Evolutionary conservation across 2,329 filamentous ascomycete species (phyloP), one percentile per base, ranked within the genome.

Genomic region (Emmonsiellopsis sp.): DNA sequence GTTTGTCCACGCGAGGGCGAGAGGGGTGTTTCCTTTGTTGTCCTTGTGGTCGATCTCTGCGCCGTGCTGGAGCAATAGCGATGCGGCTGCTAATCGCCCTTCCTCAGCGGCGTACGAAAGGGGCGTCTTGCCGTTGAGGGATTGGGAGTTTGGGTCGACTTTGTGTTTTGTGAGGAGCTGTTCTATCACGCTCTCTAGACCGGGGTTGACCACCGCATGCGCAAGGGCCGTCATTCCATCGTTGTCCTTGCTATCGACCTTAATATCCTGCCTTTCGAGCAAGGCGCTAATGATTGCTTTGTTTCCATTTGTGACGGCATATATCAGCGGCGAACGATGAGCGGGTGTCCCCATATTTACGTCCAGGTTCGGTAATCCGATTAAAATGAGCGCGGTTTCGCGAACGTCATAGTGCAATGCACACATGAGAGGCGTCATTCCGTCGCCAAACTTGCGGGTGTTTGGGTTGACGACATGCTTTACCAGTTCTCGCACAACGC

Each of bases 41-140:
- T 52, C 43, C 5, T 52, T 49, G 10, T 49, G 26, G 26, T 57
- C 51, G 20, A 55, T 32, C 11, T 55, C 48, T 13, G 54, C 45
- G 1, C 45, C 45, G 37, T 26, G 30, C 7, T 47, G 20, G 45
- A 16, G 20, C 20, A 26, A 26, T 26, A 26, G 20, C 20, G 20
- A 26, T 2, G 20, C 20, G 20, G 20, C 20, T 26, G 20, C 20
- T 26, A 26, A 5, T 26, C 20, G 20, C 20, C 20, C 20, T 2
- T 26, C 2, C 20, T 26, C 20, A 1, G 20, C 20, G 20, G 20
- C 20, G 20, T 26, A 26, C 20, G 20, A 26, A 5, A 26, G 20
- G 20, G 20, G 20, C 20, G 20, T 26, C 20, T 13, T 16, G 10
- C 45, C 45, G 11, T 4, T 1, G 9, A 10, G 8, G 4, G 34